Conservation (phyloP, 1,284 basidiomycete species). For the Ustilago bromivora region DNA sequence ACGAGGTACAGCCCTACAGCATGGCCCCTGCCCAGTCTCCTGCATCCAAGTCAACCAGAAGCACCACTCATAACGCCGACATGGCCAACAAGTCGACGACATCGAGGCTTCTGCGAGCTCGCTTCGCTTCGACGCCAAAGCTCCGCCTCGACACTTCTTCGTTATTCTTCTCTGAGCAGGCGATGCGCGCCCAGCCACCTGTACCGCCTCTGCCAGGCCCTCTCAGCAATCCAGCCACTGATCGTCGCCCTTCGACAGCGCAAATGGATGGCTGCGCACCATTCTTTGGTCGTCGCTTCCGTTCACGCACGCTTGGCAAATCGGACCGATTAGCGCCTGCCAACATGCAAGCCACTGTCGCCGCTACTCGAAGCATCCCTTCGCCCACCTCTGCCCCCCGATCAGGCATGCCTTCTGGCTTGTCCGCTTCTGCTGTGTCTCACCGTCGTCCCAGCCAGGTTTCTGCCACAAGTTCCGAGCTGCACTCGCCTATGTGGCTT, state of each 20-base stretch:
- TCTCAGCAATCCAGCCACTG: not conserved
- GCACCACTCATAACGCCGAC: not conserved
- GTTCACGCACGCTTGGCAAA: constrained; percentile 53
- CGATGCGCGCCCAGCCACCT: constrained; percentile 17
- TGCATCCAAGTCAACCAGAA: not conserved
- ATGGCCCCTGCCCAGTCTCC: constrained; percentile 6
- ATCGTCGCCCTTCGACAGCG: constrained; percentile 40
- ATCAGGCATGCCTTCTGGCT: constrained; percentile 8
- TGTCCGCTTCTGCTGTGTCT: constrained; percentile 1
- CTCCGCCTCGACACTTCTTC: constrained; percentile 28
- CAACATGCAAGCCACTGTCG: constrained; percentile 23
- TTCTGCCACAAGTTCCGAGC: constrained; percentile 31
- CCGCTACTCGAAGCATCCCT: constrained; percentile 1
- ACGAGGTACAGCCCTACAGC: constrained; percentile 31
- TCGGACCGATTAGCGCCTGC: constrained; percentile 28
- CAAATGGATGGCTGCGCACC: constrained; percentile 39
- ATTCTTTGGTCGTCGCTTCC: constrained; percentile 48
- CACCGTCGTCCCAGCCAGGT: constrained; percentile 31
- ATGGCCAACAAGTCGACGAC: constrained; percentile 3
- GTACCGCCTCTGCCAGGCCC: constrained; percentile 22
- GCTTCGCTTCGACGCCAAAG: constrained; percentile 49
- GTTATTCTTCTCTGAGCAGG: constrained; percentile 16
- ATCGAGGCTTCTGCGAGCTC: constrained; percentile 28
- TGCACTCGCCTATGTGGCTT: constrained; percentile 17
- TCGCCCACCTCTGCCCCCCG: constrained; percentile 10